Evolutionary conservation across 192 early-diverging fungal species (phyloP).

Genomic region (Coemansia guatemalensis): DNA sequence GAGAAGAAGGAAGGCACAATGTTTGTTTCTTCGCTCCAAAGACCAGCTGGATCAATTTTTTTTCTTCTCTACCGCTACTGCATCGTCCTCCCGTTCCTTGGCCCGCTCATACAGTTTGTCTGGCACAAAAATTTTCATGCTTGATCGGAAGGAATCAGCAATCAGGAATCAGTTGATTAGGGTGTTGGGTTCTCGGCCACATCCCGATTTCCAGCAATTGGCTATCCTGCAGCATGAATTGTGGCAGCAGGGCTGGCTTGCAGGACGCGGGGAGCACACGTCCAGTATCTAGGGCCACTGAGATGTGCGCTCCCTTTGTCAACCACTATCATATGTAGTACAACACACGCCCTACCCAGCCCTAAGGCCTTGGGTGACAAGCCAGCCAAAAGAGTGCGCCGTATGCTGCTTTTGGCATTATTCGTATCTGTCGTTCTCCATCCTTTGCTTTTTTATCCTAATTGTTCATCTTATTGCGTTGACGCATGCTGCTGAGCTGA

Average conservation of each 20-base stretch:
- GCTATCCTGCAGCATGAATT: background rate
- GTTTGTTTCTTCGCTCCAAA: constrained; percentile 3
- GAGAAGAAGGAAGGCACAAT: constrained; percentile 2
- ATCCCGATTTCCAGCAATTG: background rate
- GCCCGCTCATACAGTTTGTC: background rate
- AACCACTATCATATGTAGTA: background rate
- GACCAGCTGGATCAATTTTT: background rate
- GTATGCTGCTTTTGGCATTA: background rate
- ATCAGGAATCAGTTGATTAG: background rate
- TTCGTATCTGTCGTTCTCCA: background rate
- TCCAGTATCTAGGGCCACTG: background rate
- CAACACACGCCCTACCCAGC: background rate
- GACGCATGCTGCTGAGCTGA: too few relatives aligned
- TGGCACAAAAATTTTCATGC: constrained; percentile 6
- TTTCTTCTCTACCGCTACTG: background rate
- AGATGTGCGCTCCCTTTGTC: background rate
- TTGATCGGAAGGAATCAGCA: background rate
- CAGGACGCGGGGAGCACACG: background rate
- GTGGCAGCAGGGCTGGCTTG: background rate
- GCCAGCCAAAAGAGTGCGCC: background rate
- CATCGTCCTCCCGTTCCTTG: background rate
- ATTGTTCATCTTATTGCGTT: background rate
- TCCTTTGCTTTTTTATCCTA: background rate
- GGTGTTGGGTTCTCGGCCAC: background rate
- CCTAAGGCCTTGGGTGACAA: background rate